Conservation (phyloP, 1,284 basidiomycete species). For the Apiotrichum porosum region DNA sequence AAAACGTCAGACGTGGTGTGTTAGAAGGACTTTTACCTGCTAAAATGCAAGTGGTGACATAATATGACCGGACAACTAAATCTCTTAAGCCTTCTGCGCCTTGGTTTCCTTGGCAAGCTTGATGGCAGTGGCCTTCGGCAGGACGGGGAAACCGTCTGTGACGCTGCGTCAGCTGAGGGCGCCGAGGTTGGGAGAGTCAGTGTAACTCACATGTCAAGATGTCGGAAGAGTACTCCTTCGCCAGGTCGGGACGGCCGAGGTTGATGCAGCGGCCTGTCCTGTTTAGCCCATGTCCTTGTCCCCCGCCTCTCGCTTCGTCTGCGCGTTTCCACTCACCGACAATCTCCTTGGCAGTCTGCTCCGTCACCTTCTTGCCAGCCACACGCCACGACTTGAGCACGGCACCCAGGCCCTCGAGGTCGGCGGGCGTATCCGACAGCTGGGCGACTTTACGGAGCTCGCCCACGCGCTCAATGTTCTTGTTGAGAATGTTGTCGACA, state of each 20-base stretch:
- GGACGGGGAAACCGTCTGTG: too few relatives aligned
- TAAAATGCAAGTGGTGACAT: too few relatives aligned
- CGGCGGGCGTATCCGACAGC: conserved; percentile 12
- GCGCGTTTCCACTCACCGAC: conserved; percentile 11
- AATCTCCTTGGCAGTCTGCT: conserved; percentile 18
- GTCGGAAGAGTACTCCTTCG: conserved; percentile 10
- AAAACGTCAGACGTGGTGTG: too few relatives aligned
- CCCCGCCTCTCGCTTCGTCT: neutral
- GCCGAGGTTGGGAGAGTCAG: too few relatives aligned
- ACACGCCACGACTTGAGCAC: conserved; percentile 17
- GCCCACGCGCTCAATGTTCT: conserved; percentile 6
- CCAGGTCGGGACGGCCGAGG: conserved; percentile 18
- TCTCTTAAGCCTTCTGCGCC: too few relatives aligned
- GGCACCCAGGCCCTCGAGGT: conserved; percentile 13
- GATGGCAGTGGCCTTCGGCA: too few relatives aligned
- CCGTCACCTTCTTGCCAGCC: conserved; percentile 7
- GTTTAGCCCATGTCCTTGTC: neutral
- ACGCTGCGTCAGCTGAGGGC: too few relatives aligned
- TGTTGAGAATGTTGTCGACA: conserved; percentile 3
- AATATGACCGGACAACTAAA: too few relatives aligned
- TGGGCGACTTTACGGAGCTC: conserved; percentile 19
- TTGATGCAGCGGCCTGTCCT: conserved; percentile 19
- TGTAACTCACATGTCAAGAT: conserved; percentile 13
- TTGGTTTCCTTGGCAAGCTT: too few relatives aligned
- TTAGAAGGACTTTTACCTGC: too few relatives aligned